phyloP scores from a whole-genome alignment of 1,139 yeast genomes.

The Taphrina sp. region DNA sequence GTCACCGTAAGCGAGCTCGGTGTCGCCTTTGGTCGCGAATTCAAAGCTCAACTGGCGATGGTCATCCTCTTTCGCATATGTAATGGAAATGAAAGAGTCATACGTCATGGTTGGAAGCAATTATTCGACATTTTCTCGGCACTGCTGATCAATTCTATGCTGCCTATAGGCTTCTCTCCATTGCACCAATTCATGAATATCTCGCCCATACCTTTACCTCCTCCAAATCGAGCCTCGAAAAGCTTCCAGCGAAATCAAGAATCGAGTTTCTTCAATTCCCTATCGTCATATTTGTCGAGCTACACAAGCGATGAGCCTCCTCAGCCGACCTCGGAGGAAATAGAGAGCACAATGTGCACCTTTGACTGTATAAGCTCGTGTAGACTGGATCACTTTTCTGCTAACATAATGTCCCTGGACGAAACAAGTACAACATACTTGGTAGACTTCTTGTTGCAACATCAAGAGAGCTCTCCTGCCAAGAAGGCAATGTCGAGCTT shows the following conservation, averaged over 20 bases:
- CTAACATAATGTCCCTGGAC: slow-evolving; percentile 42
- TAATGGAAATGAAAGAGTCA: slow-evolving; percentile 55
- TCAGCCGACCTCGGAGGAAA: slow-evolving; percentile 90
- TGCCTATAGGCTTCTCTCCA: slow-evolving; percentile 65
- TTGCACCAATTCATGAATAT: slow-evolving; percentile 59
- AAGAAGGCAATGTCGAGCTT: background rate
- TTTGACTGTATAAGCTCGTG: slow-evolving; percentile 76
- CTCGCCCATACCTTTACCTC: slow-evolving; percentile 56
- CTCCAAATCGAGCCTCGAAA: slow-evolving; percentile 36
- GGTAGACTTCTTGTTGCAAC: slow-evolving; percentile 8
- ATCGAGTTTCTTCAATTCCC: slow-evolving; percentile 75
- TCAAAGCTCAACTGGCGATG: slow-evolving; percentile 85
- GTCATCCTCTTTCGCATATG: slow-evolving; percentile 80
- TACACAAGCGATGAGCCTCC: slow-evolving; percentile 72
- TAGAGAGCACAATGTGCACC: slow-evolving; percentile 78
- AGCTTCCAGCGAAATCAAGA: slow-evolving; percentile 46
- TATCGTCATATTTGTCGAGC: slow-evolving; percentile 88
- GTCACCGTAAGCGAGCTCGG: slow-evolving; percentile 77
- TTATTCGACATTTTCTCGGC: slow-evolving; percentile 57
- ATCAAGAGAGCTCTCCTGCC: slow-evolving; percentile 7
- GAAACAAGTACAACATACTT: slow-evolving; percentile 10
- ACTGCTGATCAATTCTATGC: slow-evolving; percentile 69
- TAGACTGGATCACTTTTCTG: slow-evolving; percentile 55
- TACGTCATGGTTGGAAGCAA: slow-evolving; percentile 57
- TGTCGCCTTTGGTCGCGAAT: slow-evolving; percentile 82